Evolutionary conservation across 2,329 filamentous ascomycete species (phyloP).

Genomic region (Aspergillus tamarii): DNA sequence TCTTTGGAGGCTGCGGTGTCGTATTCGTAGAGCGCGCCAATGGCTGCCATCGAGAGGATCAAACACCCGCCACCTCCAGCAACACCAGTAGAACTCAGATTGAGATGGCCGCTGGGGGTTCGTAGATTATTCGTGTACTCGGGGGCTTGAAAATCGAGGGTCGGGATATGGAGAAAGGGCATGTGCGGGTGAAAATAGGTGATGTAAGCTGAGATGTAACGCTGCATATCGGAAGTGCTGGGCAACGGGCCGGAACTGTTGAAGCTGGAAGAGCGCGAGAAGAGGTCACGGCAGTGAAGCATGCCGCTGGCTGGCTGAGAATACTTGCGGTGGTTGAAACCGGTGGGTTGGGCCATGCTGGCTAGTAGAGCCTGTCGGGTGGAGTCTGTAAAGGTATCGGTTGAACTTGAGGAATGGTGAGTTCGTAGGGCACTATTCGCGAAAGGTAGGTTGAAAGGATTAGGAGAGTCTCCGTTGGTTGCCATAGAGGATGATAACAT

Average conservation of each 20-base stretch:
- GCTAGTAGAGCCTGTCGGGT: conserved; percentile 65
- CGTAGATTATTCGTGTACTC: conserved; percentile 65
- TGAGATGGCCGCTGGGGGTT: conserved; percentile 56
- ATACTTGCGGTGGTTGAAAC: conserved; percentile 61
- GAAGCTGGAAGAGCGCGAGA: conserved; percentile 38
- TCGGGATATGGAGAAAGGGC: conserved; percentile 91
- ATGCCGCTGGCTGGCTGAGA: conserved; percentile 62
- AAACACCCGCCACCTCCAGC: conserved; percentile 83
- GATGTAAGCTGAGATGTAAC: conserved; percentile 88
- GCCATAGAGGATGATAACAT: conserved; percentile 52
- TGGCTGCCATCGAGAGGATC: conserved; percentile 84
- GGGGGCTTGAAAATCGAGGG: conserved; percentile 83
- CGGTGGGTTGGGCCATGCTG: conserved; percentile 63
- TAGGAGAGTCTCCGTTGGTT: conserved; percentile 49
- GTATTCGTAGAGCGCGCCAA: conserved; percentile 83
- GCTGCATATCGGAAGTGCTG: conserved; percentile 81
- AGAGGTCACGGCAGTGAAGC: conserved; percentile 40
- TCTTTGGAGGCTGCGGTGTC: conserved; percentile 79
- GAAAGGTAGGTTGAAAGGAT: conserved; percentile 51
- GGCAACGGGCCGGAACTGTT: conserved; percentile 63
- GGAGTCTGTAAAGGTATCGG: conserved; percentile 68
- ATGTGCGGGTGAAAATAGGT: conserved; percentile 91
- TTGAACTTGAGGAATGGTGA: conserved; percentile 63
- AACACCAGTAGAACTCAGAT: conserved; percentile 57
- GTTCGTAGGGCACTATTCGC: conserved; percentile 65